Conservation (phyloP, 1,139 yeast genomes). For the Candida sanyaensis region DNA sequence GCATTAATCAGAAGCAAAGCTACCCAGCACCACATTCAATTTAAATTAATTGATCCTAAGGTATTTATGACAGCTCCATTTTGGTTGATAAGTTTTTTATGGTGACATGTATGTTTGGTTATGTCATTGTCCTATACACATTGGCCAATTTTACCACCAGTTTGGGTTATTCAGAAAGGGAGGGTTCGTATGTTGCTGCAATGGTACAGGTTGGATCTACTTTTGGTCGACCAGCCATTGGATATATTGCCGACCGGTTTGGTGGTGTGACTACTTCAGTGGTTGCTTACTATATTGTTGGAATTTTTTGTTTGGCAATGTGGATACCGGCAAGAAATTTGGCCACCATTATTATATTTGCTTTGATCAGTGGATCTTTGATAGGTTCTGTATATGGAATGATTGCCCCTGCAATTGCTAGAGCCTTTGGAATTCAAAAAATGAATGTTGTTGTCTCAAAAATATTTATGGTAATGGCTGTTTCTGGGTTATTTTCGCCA, state of each 20-base stretch:
- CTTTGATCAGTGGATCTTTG: conserved; percentile 26
- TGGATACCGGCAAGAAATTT: conserved; percentile 38
- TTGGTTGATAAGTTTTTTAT: conserved; percentile 30
- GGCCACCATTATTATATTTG: conserved; percentile 29
- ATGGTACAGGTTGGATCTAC: conserved; percentile 46
- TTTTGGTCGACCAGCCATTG: conserved; percentile 43
- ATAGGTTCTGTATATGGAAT: conserved; percentile 35
- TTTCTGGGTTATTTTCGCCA: conserved; percentile 51
- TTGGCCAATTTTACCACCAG: conserved; percentile 48
- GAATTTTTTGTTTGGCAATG: conserved; percentile 32
- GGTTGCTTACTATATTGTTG: conserved; percentile 22
- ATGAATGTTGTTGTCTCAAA: conserved; percentile 50
- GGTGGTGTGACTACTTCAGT: conserved; percentile 44
- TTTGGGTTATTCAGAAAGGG: conserved; percentile 40
- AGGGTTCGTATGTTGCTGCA: conserved; percentile 47
- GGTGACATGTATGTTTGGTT: conserved; percentile 47
- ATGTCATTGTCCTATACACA: conserved; percentile 45
- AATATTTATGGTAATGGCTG: conserved; percentile 50
- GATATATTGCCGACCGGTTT: conserved; percentile 35
- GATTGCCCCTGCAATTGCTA: conserved; percentile 31
- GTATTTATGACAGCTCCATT: conserved; percentile 32
- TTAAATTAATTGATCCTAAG: conserved; percentile 32
- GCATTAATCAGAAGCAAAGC: conserved; percentile 25
- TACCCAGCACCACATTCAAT: conserved; percentile 27
- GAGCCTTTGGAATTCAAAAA: conserved; percentile 49